Conservation (phyloP, 352 stramenopile genomes). For the Phytophthora fragariae region DNA sequence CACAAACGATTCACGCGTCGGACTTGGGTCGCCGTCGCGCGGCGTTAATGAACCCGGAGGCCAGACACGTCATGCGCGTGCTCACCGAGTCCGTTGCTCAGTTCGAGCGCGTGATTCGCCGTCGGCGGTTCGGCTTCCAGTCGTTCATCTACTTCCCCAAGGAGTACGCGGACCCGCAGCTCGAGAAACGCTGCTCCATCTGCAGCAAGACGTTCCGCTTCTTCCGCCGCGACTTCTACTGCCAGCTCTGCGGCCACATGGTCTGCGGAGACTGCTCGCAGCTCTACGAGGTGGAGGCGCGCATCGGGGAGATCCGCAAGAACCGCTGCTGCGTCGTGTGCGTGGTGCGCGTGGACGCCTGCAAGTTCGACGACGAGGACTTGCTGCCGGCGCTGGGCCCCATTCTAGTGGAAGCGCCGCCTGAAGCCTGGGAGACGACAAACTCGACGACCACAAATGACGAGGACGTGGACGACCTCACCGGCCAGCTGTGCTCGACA, state of each 20-base stretch:
- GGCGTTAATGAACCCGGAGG: constrained; percentile 59
- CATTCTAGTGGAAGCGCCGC: constrained; percentile 41
- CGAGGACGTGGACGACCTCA: constrained; percentile 42
- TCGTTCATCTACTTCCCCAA: constrained; percentile 69
- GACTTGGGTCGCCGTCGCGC: constrained; percentile 45
- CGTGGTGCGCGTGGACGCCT: constrained; percentile 61
- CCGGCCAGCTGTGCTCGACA: constrained; percentile 49
- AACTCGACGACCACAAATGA: constrained; percentile 15
- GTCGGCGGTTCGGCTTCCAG: constrained; percentile 73
- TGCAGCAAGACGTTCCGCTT: constrained; percentile 62
- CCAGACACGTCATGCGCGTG: constrained; percentile 48
- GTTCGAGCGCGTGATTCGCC: constrained; percentile 67
- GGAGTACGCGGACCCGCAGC: constrained; percentile 34
- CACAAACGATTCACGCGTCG: constrained; percentile 27
- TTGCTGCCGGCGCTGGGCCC: constrained; percentile 51
- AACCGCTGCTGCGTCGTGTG: constrained; percentile 59
- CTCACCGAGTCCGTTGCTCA: constrained; percentile 59
- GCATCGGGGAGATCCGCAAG: constrained; percentile 52
- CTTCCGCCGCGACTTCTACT: constrained; percentile 59
- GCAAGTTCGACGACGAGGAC: constrained; percentile 63
- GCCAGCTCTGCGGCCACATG: constrained; percentile 62
- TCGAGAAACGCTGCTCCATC: constrained; percentile 50
- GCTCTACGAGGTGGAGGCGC: constrained; percentile 58
- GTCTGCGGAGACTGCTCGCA: constrained; percentile 58
- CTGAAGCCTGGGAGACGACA: background rate